A percentile compares a stretch with the other conserved stretches of the same genome.
Evolutionary conservation across 345 rosid species (phyloP).

Genomic region (Rhizophora apiculata): DNA sequence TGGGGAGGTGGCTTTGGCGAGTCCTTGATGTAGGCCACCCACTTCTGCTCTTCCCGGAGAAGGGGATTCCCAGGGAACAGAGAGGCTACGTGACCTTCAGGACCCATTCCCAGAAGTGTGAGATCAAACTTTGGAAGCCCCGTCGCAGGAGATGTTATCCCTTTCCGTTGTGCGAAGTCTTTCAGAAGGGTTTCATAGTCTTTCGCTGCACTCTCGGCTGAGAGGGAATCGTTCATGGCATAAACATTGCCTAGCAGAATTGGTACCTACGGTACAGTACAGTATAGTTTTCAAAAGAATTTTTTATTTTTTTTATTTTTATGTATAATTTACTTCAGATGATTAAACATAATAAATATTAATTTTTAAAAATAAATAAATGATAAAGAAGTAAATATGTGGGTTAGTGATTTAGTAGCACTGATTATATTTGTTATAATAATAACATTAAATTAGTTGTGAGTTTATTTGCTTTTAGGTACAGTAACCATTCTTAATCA

Average conservation of each 20-base stretch:
- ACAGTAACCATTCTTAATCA: no score
- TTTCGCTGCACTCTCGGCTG: conserved; percentile 76
- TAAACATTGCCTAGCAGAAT: conserved; percentile 57
- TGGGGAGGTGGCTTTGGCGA: conserved; percentile 81
- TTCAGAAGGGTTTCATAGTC: conserved; percentile 69
- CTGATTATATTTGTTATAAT: no score
- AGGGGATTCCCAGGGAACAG: conserved; percentile 69
- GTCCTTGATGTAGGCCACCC: conserved; percentile 64
- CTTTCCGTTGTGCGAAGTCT: conserved; percentile 36
- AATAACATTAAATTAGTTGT: no score
- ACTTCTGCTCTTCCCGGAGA: conserved; percentile 52
- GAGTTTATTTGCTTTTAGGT: no score
- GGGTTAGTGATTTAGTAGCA: no score
- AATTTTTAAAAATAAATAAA: no score
- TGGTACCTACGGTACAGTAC: conserved; percentile 28
- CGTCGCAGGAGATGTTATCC: conserved; percentile 38
- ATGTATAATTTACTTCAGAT: no score
- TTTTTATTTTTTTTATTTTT: no score
- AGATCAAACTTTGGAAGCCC: conserved; percentile 79
- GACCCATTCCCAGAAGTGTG: conserved; percentile 86
- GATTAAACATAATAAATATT: no score
- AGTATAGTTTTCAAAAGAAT: no score
- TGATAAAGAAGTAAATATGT: no score
- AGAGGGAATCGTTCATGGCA: conserved; percentile 66
- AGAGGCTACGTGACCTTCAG: conserved; percentile 84